A percentile compares a stretch with the other conserved stretches of the same genome.
Evolutionary conservation across 2,329 filamentous ascomycete genomes (phyloP).

Genomic region (Colletotrichum echinochloae): DNA sequence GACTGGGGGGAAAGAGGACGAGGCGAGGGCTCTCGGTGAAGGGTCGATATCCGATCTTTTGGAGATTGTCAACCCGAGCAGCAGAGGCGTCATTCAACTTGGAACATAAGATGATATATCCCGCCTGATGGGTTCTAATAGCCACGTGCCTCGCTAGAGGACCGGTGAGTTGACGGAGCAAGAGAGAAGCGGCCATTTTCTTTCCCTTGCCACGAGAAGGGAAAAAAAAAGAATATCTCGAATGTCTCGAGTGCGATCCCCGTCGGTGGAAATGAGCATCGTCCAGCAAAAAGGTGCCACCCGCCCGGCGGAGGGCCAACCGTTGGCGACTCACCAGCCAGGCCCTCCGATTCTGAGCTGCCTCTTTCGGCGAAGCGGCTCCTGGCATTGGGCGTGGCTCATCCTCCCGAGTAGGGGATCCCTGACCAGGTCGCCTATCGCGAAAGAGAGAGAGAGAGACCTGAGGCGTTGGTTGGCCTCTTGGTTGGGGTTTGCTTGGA

Average conservation of each 20-base stretch:
- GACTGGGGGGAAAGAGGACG: neutral
- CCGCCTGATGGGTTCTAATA: neutral
- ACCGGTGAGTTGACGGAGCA: neutral
- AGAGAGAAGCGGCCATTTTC: neutral
- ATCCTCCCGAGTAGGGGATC: neutral
- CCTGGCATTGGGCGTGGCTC: neutral
- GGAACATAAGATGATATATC: neutral
- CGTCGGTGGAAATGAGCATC: constrained; percentile 18
- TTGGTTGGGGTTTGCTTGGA: neutral
- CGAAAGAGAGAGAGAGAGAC: neutral
- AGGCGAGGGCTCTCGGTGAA: too few species aligned
- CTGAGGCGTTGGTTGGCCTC: constrained; percentile 12
- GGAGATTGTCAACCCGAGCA: neutral
- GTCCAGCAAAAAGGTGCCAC: constrained; percentile 23
- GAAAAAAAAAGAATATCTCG: neutral
- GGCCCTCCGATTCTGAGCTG: constrained; percentile 27
- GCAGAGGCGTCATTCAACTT: neutral
- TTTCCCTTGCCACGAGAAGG: neutral
- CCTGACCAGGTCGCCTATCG: constrained; percentile 2
- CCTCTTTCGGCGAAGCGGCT: constrained; percentile 38
- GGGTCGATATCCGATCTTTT: neutral
- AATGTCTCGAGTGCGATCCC: neutral
- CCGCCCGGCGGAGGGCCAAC: neutral
- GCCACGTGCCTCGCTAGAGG: constrained; percentile 5
- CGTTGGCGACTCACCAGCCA: constrained; percentile 5